Evolutionary conservation across 1,284 basidiomycete genomes (phyloP).

Genomic region (Ceratobasidium sp.): DNA sequence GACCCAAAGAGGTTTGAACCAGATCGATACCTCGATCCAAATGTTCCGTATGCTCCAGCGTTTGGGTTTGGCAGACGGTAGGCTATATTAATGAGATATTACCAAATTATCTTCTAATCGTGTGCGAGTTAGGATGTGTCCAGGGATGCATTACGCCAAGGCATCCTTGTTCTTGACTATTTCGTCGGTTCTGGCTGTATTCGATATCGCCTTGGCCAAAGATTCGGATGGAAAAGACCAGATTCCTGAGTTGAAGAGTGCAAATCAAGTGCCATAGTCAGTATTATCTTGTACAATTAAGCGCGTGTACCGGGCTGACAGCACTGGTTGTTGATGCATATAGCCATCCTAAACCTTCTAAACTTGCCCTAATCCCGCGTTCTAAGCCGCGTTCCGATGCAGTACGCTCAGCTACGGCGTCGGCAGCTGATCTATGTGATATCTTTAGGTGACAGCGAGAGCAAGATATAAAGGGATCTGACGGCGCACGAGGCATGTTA

Average conservation of each 20-base stretch:
- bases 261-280: slow-evolving; percentile 34
- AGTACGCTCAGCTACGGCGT: no score
- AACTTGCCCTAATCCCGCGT: slow-evolving; percentile 15
- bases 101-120: neutral
- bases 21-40: slow-evolving; percentile 29
- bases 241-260: slow-evolving; percentile 3
- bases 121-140: slow-evolving; percentile 38
- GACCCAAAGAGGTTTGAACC: slow-evolving; percentile 29
- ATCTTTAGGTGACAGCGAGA: neutral
- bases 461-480: no score
- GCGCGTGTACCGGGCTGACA: no score
- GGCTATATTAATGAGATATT: neutral
- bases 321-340: neutral
- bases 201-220: slow-evolving; percentile 50
- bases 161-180: slow-evolving; percentile 41
- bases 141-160: slow-evolving; percentile 45
- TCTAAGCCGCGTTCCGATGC: neutral
- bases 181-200: slow-evolving; percentile 51
- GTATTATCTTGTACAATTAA: neutral
- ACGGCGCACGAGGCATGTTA: no score
- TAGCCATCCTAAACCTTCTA: slow-evolving; percentile 35
- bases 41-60: neutral
- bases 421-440: neutral
- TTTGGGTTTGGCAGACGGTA: slow-evolving; percentile 33
- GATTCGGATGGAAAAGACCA: slow-evolving; percentile 50